Percentiles rank a stretch among this genome's conserved stretches.
Evolutionary conservation across 169 alveolate species (phyloP).

Genomic region (Miamiensis avidus): DNA sequence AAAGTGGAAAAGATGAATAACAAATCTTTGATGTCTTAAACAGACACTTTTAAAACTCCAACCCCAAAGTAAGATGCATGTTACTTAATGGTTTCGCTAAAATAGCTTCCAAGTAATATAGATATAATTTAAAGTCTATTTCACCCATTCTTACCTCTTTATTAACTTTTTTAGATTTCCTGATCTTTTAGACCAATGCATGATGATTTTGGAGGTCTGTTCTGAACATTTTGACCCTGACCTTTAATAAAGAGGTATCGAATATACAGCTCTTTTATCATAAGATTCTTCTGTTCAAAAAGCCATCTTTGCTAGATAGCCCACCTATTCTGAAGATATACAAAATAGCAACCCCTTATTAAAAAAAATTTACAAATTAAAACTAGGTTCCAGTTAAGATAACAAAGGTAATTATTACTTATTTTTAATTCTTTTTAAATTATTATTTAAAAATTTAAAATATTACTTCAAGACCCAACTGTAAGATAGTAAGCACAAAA

Average conservation of each 20-base stretch:
- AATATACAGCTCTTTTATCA: conserved; percentile 69
- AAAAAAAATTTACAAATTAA: conserved; percentile 65
- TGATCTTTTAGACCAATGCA: conserved; percentile 24
- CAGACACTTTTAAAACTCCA: conserved; percentile 66
- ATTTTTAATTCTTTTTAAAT: conserved; percentile 20
- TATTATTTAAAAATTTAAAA: conserved; percentile 16
- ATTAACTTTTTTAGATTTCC: conserved; percentile 51
- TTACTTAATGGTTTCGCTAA: conserved; percentile 59
- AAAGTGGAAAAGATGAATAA: conserved; percentile 53
- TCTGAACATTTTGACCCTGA: conserved; percentile 86
- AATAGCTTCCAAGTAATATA: conserved; percentile 49
- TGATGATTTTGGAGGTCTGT: conserved; percentile 65
- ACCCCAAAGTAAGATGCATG: conserved; percentile 47
- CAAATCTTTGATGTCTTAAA: conserved; percentile 69
- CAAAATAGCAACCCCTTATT: conserved; percentile 62
- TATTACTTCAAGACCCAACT: conserved; percentile 16
- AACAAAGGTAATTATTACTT: conserved; percentile 43
- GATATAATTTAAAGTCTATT: too few species aligned
- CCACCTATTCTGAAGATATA: conserved; percentile 70
- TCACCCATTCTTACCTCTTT: too few species aligned
- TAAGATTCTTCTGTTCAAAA: conserved; percentile 50
- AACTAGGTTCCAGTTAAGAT: conserved; percentile 57
- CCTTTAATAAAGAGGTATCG: conserved; percentile 86
- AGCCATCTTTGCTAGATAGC: conserved; percentile 71
- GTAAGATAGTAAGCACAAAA: conserved; percentile 10